Evolutionary conservation across 1,284 basidiomycete species (phyloP).

Genomic region (Garcileccinum viscosum): DNA sequence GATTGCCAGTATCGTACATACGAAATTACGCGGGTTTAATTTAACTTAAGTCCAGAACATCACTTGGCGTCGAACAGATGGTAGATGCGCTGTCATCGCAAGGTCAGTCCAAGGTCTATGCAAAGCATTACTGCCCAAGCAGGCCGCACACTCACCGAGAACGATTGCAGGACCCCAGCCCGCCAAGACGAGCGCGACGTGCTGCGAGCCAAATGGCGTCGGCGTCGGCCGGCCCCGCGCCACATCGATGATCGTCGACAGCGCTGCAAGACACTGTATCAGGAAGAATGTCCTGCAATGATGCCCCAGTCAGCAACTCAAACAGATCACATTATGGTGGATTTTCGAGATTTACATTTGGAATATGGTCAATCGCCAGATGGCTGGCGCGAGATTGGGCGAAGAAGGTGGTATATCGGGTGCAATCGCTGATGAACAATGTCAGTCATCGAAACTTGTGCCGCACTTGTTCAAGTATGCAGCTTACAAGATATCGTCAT

Average conservation of each 20-base stretch:
- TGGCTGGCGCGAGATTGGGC: slow-evolving; percentile 31
- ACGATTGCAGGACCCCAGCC: slow-evolving; percentile 39
- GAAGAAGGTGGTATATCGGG: neutral
- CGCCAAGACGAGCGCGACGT: slow-evolving; percentile 37
- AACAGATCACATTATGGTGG: neutral
- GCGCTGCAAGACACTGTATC: slow-evolving; percentile 31
- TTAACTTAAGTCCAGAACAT: slow-evolving; percentile 33
- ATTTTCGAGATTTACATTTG: slow-evolving; percentile 27
- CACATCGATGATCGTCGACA: slow-evolving; percentile 40
- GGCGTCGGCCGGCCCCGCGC: slow-evolving; percentile 18
- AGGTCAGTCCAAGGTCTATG: neutral
- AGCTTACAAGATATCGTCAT: slow-evolving; percentile 19
- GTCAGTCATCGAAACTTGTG: slow-evolving; percentile 4
- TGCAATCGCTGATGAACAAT: slow-evolving; percentile 3
- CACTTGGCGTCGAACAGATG: slow-evolving; percentile 29
- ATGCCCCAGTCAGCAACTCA: neutral
- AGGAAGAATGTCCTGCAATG: slow-evolving; percentile 31
- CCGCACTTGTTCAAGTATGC: neutral
- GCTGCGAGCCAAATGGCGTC: slow-evolving; percentile 40
- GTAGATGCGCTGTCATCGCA: slow-evolving; percentile 25
- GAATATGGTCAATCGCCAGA: slow-evolving; percentile 40
- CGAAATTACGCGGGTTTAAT: neutral
- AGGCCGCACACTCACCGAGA: slow-evolving; percentile 30
- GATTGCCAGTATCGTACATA: slow-evolving; percentile 8
- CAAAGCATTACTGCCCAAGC: neutral